Base-by-base conservation (phyloP, 2,329 filamentous ascomycete species). In the Chrysosporium queenslandicum region DNA sequence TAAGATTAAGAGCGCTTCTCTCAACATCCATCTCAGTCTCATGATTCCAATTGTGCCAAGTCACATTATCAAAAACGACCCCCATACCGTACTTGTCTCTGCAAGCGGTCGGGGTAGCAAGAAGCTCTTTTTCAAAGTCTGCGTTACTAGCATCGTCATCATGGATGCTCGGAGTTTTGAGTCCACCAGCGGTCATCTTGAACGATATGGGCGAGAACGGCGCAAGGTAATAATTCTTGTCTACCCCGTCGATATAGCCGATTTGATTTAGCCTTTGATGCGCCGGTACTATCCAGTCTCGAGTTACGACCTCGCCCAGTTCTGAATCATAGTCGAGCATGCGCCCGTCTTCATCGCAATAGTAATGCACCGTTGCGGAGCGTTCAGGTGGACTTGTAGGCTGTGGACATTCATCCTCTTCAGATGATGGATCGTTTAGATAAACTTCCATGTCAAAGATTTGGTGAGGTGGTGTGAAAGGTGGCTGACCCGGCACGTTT, bases 161-260 rank as follows among this genome's bases (percentile, higher is more conserved):
- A 2, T 41, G 12, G 36, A 30, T 11, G 14, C 42, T 43, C 30
- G 51, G 43, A 1, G 51, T 49, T 23, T 21, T n/a, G 7, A 21
- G 43, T 4, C 12, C 4, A 14, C 23, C 29, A 4, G 25, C 23
- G 37, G 30, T 42, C 6, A n/a, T 21, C 9, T 47, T 47, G 37
- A 48, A 48, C 18, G 51, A 45, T 18, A 48, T 27, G 4, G 51
- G 51, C 6, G 21, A 25, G 23, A 53, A 49, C 27, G 16, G n/a
- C 3, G 16, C 11, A 6, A 27, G 25, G 16, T 21, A 39, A 2
- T 2, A 3, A 7, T 23, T 32, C 8, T 36, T 18, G 18, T 42
- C 11, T 8, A 14, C 16, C 18, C 21, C 4, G 27, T 50, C 37
- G 7, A 50, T 18, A 32, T 32, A 41, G 16, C 8, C 5, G 21